Evolutionary conservation across 73 alveolate genomes (phyloP), one percentile per base, ranked within the genome.

Genomic region (Paramecium primaurelia): DNA sequence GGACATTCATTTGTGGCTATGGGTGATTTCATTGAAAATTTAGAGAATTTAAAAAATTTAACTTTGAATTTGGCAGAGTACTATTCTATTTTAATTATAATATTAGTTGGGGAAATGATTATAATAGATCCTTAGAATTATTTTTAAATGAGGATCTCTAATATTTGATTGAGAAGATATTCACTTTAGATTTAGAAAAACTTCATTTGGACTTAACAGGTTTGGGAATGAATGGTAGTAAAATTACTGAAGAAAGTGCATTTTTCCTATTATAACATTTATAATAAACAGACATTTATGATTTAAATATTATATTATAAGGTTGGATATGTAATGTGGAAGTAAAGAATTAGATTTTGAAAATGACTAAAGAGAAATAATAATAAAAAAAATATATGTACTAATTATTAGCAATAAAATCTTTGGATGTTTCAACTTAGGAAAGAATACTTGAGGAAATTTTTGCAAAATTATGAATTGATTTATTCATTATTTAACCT

Each of bases 101-200:
- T 54, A 54, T 54, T 18, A 54, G 69, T 54, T 75, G 88, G 88
- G 88, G 88, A 32, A 75, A 75, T 40, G 88, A 75, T 75, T 75
- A 75, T 75, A 75, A 75, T 36, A 75, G 18, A 75, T 40, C 88
- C 0, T 36, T 37, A 34, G 36, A 75, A 34, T 45, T 75, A 37
- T 75, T 75, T 37, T 3, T 8, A 12, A 45, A 75, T 75, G 68
- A 75, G 18, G 64, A 75, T 75, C 26, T 75, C 3, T 16, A 34
- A 10, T 68, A 68, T 25, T 68, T 68, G 14, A 34, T 68, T 14
- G 49, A 36, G 8, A 68, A 68, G 49, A 36, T 68, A 22, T 68
- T 32, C 22, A 34, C 54, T 26, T 36, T 32, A 7, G 85, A 68
- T 3, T 44, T 36, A 12, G 49, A 36, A 8, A 34, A 68, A n/a